Percentiles rank a stretch among this genome's conserved stretches.
Evolutionary conservation across 352 stramenopile species (phyloP).

Genomic region (Globisporangium paroecandrum): DNA sequence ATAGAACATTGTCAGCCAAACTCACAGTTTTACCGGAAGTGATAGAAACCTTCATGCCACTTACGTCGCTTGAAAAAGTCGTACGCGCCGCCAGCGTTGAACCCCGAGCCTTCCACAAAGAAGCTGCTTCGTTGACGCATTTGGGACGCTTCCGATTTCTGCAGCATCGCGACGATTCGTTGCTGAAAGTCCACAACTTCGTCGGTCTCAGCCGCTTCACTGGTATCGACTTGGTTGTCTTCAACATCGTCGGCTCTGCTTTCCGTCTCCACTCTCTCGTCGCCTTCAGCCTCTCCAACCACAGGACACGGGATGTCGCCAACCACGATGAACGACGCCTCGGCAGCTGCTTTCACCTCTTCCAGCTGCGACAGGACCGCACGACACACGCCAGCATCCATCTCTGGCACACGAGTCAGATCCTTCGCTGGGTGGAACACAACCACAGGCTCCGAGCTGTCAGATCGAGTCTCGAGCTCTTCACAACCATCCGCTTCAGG

Average conservation of each 20-base stretch:
- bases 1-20: background rate
- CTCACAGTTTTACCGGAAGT: background rate
- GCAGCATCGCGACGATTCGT: slow-evolving; percentile 46
- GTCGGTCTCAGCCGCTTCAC: background rate
- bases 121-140: slow-evolving; percentile 48
- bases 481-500: slow-evolving; percentile 27
- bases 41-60: slow-evolving; percentile 16
- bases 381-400: slow-evolving; percentile 48
- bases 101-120: slow-evolving; percentile 38
- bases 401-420: slow-evolving; percentile 27
- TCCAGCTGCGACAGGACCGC: slow-evolving; percentile 54
- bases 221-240: slow-evolving; percentile 1
- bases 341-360: slow-evolving; percentile 27
- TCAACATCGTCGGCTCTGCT: background rate
- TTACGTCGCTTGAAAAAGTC: slow-evolving; percentile 73
- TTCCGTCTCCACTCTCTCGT: slow-evolving; percentile 3
- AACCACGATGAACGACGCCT: slow-evolving; percentile 42
- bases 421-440: slow-evolving; percentile 45
- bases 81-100: slow-evolving; percentile 52
- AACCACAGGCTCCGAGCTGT: slow-evolving; percentile 20
- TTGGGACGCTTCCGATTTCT: slow-evolving; percentile 44
- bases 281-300: slow-evolving; percentile 14
- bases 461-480: slow-evolving; percentile 9
- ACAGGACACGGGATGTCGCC: slow-evolving; percentile 58
- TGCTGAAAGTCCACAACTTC: slow-evolving; percentile 46